Evolutionary conservation across 1,284 basidiomycete genomes (phyloP).

Genomic region (Schizophyllum amplum): DNA sequence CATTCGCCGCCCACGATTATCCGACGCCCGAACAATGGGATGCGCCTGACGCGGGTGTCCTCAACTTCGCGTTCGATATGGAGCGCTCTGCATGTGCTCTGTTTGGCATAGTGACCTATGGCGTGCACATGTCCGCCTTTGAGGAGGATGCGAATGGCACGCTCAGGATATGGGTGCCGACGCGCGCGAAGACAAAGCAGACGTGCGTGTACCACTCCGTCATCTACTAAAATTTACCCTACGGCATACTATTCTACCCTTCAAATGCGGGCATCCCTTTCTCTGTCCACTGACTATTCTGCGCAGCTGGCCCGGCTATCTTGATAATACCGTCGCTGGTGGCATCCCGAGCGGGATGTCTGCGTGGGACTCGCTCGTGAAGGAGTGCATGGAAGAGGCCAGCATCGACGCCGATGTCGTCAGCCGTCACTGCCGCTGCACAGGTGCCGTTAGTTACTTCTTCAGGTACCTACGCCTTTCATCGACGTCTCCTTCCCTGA

Average conservation of each 20-base stretch:
- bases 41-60: slow-evolving; percentile 6
- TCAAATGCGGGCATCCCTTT: no score
- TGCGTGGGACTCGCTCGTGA: slow-evolving; percentile 73
- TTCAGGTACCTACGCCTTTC: slow-evolving; percentile 13
- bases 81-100: slow-evolving; percentile 85
- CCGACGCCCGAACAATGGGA: slow-evolving; percentile 13
- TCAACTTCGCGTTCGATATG: slow-evolving; percentile 78
- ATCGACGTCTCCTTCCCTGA: not conserved
- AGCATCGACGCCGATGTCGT: slow-evolving; percentile 63
- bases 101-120: slow-evolving; percentile 87
- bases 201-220: slow-evolving; percentile 46
- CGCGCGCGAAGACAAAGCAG: slow-evolving; percentile 77
- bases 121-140: slow-evolving; percentile 78
- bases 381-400: slow-evolving; percentile 93
- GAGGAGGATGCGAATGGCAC: slow-evolving; percentile 40
- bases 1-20: slow-evolving; percentile 48
- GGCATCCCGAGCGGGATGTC: slow-evolving; percentile 73
- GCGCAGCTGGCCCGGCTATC: slow-evolving; percentile 61
- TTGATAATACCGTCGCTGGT: slow-evolving; percentile 78
- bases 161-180: slow-evolving; percentile 80
- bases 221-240: no score
- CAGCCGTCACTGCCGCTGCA: slow-evolving; percentile 44
- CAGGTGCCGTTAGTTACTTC: slow-evolving; percentile 66
- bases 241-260: no score
- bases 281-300: not conserved